Evolutionary conservation across 225 moss, liverwort and hornwort species (phyloP).

Genomic region (Polytrichum commune): DNA sequence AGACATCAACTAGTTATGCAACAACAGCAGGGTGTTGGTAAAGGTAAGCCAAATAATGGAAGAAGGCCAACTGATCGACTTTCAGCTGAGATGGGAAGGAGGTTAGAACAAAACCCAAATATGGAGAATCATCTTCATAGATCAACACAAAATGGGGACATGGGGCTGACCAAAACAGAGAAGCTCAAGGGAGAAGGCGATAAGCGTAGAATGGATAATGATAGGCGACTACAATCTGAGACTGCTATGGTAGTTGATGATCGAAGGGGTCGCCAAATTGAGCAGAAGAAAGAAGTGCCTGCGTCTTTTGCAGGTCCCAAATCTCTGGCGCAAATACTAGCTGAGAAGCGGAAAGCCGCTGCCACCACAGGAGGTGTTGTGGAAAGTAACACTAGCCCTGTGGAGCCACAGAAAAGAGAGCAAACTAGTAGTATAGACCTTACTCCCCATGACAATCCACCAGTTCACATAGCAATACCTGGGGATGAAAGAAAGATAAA

Average conservation of each 20-base stretch:
- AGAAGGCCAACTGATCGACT: neutral
- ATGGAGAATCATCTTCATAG: constrained; percentile 1
- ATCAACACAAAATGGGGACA: neutral
- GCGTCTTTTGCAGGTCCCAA: constrained; percentile 63
- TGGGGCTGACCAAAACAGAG: neutral
- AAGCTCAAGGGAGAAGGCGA: constrained; percentile 5
- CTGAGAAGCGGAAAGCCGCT: constrained; percentile 52
- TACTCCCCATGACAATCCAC: constrained; percentile 16
- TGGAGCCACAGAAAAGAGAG: constrained; percentile 18
- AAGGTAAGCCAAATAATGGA: constrained; percentile 23
- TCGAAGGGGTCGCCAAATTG: constrained; percentile 17
- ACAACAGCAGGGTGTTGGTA: constrained; percentile 43
- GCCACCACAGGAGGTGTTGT: constrained; percentile 12
- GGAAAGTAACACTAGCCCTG: constrained; percentile 13
- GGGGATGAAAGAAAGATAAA: constrained; percentile 43
- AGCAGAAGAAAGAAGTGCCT: constrained; percentile 38
- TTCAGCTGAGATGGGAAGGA: constrained; percentile 6
- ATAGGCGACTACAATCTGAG: constrained; percentile 2
- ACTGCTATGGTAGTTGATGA: neutral
- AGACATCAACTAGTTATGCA: constrained; percentile 58
- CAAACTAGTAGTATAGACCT: constrained; percentile 8
- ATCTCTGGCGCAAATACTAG: constrained; percentile 55
- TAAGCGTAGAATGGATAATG: constrained; percentile 7
- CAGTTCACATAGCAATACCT: neutral
- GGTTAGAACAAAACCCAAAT: neutral